Conservation (phyloP, 179 eudicot species). For the Dionaea muscipula region DNA sequence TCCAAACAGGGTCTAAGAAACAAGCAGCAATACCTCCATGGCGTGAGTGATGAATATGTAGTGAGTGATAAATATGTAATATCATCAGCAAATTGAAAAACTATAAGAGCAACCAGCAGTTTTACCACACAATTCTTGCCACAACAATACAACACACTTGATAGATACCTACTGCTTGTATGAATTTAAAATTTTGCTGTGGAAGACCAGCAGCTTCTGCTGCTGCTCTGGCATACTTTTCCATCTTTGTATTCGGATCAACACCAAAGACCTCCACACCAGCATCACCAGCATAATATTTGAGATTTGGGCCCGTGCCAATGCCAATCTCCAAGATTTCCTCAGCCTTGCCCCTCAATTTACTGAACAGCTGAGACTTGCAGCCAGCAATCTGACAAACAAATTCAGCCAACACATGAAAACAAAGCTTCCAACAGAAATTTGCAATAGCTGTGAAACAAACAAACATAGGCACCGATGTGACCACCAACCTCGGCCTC, state of each 20-base stretch:
- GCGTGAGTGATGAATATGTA: no score
- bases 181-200: conserved; percentile 38
- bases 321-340: conserved; percentile 65
- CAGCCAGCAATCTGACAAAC: conserved; percentile 49
- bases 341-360: conserved; percentile 47
- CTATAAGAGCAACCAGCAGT: no score
- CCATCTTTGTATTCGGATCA: conserved; percentile 79
- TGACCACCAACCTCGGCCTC: conserved; percentile 50
- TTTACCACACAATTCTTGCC: no score
- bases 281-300: conserved; percentile 44
- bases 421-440: neutral
- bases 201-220: conserved; percentile 54
- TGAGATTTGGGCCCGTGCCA: conserved; percentile 87
- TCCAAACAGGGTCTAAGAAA: no score
- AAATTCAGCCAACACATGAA: conserved; percentile 5
- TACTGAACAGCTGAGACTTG: conserved; percentile 52
- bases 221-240: conserved; percentile 67
- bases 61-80: no score
- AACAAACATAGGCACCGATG: neutral
- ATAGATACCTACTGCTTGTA: conserved; percentile 48
- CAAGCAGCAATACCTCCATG: no score
- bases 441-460: neutral
- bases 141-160: no score
- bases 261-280: conserved; percentile 40
- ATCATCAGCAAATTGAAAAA: no score